Conservation (phyloP, 495 filamentous ascomycete genomes). For the Lophiotrema nucula region DNA sequence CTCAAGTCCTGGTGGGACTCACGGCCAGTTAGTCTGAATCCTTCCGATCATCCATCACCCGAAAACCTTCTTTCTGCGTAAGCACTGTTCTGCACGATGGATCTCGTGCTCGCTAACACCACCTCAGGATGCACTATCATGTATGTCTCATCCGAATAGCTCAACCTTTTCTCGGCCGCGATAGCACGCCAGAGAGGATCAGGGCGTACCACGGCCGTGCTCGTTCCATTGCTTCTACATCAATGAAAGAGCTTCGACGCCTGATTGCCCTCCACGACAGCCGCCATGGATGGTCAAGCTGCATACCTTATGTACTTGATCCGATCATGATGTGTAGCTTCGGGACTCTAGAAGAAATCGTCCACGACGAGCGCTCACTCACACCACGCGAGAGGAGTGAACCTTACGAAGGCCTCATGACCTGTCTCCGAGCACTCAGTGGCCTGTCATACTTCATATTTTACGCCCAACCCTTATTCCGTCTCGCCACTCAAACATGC, state of each 20-base stretch:
- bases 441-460: constrained; percentile 14
- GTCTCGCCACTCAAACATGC: constrained; percentile 21
- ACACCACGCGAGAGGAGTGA: not conserved
- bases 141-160: constrained; percentile 13
- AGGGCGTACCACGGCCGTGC: constrained; percentile 10
- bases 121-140: constrained; percentile 15
- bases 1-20: constrained; percentile 22
- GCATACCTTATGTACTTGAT: constrained; percentile 14
- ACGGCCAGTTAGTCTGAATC: not conserved
- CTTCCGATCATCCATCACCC: constrained; percentile 2
- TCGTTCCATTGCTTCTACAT: not conserved
- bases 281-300: constrained; percentile 11
- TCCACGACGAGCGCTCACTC: not conserved
- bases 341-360: constrained; percentile 17
- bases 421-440: constrained; percentile 15
- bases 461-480: constrained; percentile 24
- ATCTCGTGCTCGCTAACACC: not conserved
- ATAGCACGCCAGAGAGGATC: constrained; percentile 2
- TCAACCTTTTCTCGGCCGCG: constrained; percentile 14
- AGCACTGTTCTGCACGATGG: not conserved
- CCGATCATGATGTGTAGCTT: constrained; percentile 14
- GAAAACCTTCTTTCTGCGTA: constrained; percentile 25
- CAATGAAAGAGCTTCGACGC: constrained; percentile 13
- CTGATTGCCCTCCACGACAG: constrained; percentile 18
- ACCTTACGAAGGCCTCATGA: constrained; percentile 14